Conservation (phyloP, 2,329 filamentous ascomycete species). For the Chaetomiaceae sp. region DNA sequence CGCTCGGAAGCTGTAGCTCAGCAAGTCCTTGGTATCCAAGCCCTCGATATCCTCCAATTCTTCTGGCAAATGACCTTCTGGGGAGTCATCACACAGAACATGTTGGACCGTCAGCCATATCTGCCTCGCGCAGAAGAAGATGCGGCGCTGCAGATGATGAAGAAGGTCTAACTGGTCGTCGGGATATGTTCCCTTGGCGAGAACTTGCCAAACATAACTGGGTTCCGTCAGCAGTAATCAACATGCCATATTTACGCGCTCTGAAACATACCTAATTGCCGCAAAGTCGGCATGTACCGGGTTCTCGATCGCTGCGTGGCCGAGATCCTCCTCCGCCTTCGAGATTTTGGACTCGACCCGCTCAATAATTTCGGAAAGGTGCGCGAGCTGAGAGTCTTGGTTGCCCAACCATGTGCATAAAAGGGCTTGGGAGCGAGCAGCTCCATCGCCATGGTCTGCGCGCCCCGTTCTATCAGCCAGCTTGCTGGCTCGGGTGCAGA, state of each 20-base stretch:
- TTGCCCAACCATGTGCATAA: constrained; percentile 54
- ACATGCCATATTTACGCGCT: neutral
- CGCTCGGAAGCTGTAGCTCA: constrained; percentile 93
- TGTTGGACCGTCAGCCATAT: constrained; percentile 73
- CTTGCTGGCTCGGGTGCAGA: constrained; percentile 49
- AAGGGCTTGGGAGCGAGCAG: constrained; percentile 71
- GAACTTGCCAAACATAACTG: constrained; percentile 51
- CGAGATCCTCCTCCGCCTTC: constrained; percentile 60
- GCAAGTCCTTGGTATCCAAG: constrained; percentile 76
- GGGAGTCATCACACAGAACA: constrained; percentile 87
- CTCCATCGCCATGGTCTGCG: constrained; percentile 88
- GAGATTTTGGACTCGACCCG: constrained; percentile 61
- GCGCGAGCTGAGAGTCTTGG: constrained; percentile 38
- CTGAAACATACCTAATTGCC: constrained; percentile 49
- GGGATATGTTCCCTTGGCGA: constrained; percentile 39
- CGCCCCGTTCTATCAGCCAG: constrained; percentile 68
- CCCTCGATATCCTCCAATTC: constrained; percentile 68
- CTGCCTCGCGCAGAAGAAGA: constrained; percentile 57
- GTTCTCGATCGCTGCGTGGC: constrained; percentile 58
- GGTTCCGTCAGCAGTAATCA: constrained; percentile 3
- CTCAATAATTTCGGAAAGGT: constrained; percentile 55
- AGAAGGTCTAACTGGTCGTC: constrained; percentile 35
- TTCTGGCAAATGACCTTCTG: constrained; percentile 78
- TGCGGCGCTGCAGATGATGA: constrained; percentile 44
- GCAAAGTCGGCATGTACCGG: constrained; percentile 69